phyloP scores from a whole-genome alignment of 1,284 basidiomycete genomes.

The Ustilago curta region DNA sequence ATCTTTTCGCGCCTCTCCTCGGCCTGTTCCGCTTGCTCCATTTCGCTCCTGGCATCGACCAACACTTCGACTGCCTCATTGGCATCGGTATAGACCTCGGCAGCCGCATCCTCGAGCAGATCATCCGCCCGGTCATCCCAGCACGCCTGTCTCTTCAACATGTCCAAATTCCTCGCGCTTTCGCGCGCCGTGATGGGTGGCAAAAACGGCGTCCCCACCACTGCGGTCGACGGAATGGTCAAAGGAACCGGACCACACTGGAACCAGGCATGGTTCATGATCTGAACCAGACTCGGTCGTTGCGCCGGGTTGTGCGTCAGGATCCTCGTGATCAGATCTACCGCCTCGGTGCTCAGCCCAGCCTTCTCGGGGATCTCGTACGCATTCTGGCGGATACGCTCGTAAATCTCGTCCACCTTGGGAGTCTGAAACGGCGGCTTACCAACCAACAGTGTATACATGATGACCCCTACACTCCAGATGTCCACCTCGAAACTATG shows the following conservation, averaged over 20 bases:
- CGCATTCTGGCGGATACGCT: conserved; percentile 91
- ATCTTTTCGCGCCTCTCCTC: conserved; percentile 67
- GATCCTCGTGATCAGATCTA: conserved; percentile 84
- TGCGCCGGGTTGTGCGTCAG: conserved; percentile 77
- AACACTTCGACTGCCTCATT: conserved; percentile 37
- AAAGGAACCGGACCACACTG: conserved; percentile 82
- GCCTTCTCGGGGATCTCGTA: conserved; percentile 90
- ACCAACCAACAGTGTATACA: conserved; percentile 90
- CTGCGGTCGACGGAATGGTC: conserved; percentile 82
- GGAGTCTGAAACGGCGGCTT: conserved; percentile 97
- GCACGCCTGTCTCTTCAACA: conserved; percentile 55
- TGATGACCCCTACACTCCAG: conserved; percentile 96
- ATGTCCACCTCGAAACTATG: conserved; percentile 99
- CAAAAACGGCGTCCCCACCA: conserved; percentile 81
- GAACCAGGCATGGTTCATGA: conserved; percentile 89
- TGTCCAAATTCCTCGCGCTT: conserved; percentile 55
- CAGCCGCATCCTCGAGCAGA: conserved; percentile 26
- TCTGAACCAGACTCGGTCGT: conserved; percentile 85
- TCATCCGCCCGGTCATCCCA: conserved; percentile 62
- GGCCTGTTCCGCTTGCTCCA: conserved; percentile 55
- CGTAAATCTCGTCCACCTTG: conserved; percentile 77
- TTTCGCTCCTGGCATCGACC: conserved; percentile 46
- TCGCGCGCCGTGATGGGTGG: conserved; percentile 70
- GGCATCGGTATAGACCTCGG: conserved; percentile 20
- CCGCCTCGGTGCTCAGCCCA: conserved; percentile 78